Evolutionary conservation across 371 early-diverging fungal genomes (phyloP), one percentile per base, ranked within the genome.

Genomic region (Rhizopus microsporus): DNA sequence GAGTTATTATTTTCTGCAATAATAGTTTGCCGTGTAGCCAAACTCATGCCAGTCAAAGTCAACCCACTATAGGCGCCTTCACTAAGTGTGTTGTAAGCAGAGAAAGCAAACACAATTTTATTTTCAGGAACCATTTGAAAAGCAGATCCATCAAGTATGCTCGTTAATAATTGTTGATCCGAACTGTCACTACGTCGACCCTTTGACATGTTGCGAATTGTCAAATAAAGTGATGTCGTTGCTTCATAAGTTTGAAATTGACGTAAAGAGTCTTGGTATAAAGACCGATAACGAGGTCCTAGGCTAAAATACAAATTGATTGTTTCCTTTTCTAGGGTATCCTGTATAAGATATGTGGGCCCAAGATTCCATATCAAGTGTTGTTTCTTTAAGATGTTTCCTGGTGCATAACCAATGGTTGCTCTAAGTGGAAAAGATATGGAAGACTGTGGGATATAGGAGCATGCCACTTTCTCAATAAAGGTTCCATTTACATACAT

Each of bases 221-320:
- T 81, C 54, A 86, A 61, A 62, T 81, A 81, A 0, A 88, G 56
- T 0, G 84, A 68, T 0, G 86, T 81, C 0, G 85, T 82, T 0
- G 86, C 84, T 61, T 86, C 86, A 34, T 87, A 85, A 0, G 88
- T 87, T 58, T 86, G 87, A 60, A 88, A 89, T 56, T 86, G 86
- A 10, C 79, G 72, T 4, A 88, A 68, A 2, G 78, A 76, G 39
- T 87, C 90, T 61, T 88, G 90, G 54, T 85, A 91, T 51, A 85
- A 73, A 0, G 83, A 81, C 38, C 74, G 75, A 60, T 88, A 88
- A 0, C 88, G 80, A 29, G 85, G 81, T 5, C 89, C 88, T 5
- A 87, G 71, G 47, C 87, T 81, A 63, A 82, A 87, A 32, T 84
- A 77, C 7, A 84, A 69, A 47, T 75, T 80, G 48, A 89, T 68